Evolutionary conservation across 495 filamentous ascomycete species (phyloP), one percentile per base, ranked within the genome.

Genomic region (Penicillium arizonense): DNA sequence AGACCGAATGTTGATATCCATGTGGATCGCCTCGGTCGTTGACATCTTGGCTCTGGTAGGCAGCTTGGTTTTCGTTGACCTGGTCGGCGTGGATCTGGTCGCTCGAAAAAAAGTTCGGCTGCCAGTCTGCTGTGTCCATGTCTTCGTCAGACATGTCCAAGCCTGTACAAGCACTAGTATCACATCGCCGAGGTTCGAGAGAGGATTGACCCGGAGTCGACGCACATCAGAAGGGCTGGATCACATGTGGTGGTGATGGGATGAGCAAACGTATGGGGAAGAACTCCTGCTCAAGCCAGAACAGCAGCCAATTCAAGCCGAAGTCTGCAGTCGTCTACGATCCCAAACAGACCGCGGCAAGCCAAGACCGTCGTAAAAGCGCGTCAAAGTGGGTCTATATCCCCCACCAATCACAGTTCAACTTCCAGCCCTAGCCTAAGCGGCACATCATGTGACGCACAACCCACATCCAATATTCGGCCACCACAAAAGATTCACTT

Each of bases 361-460:
- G 28, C 28, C 28, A 30, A 30, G 28, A 30, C 28, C 28, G 28
- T 6, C 3, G 23, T 3, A 7, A 30, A 30, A 30, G 28, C 28
- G 28, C 28, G 37, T 30, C 4, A 2, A 34, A 38, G 44, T 45
- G 45, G 48, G 6, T 11, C 42, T 23, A 43, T 9, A 4, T 8
- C 4, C 14, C 11, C 16, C 9, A 30, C 68, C 66, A 71, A 71
- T 71, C 53, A 58, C n/a, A 23, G 30, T 9, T 9, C 26, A 50
- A 36, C 14, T 14, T 33, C 43, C 52, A 60, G 56, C 48, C 50
- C 56, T 59, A 62, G 44, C 55, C 59, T 63, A 58, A 67, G 63
- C 64, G 68, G 61, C 41, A 58, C 26, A 52, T 71, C 71, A 75
- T 64, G 71, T 73, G 71, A 71, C 70, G 64, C 72, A 75, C 72